Conservation (phyloP, 129 eudicot genomes). For the Lonicera japonica region DNA sequence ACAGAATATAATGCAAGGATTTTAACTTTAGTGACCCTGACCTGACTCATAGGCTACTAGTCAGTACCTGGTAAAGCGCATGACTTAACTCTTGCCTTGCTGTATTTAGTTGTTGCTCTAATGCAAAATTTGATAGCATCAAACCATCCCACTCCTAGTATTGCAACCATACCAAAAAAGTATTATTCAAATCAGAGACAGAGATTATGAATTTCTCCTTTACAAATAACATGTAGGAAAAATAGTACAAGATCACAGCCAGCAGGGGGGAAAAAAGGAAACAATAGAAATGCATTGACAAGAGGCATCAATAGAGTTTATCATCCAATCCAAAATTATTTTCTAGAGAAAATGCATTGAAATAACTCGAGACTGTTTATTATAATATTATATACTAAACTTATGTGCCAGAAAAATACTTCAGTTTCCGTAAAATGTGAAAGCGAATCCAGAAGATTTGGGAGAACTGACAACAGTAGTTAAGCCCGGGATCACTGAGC, state of each 20-base stretch:
- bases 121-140: slow-evolving; percentile 89
- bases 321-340: not conserved
- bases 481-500: too few species aligned
- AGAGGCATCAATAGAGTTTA: not conserved
- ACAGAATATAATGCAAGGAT: not conserved
- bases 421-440: too few species aligned
- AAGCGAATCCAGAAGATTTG: too few species aligned
- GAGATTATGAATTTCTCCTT: slow-evolving; percentile 3
- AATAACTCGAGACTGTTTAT: not conserved
- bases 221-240: not conserved
- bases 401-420: too few species aligned
- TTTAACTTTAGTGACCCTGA: not conserved
- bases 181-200: not conserved
- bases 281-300: not conserved
- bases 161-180: not conserved
- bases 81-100: slow-evolving; percentile 99
- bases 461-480: too few species aligned
- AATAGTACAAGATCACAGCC: not conserved
- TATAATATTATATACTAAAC: too few species aligned
- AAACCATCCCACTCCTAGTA: slow-evolving; percentile 95
- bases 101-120: slow-evolving; percentile 94
- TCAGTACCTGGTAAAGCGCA: slow-evolving; percentile 85
- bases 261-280: slow-evolving; percentile 1
- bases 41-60: slow-evolving; percentile 6
- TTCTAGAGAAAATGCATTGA: not conserved